phyloP scores from a whole-genome alignment of 352 stramenopile genomes.

The Lagenidium giganteum region DNA sequence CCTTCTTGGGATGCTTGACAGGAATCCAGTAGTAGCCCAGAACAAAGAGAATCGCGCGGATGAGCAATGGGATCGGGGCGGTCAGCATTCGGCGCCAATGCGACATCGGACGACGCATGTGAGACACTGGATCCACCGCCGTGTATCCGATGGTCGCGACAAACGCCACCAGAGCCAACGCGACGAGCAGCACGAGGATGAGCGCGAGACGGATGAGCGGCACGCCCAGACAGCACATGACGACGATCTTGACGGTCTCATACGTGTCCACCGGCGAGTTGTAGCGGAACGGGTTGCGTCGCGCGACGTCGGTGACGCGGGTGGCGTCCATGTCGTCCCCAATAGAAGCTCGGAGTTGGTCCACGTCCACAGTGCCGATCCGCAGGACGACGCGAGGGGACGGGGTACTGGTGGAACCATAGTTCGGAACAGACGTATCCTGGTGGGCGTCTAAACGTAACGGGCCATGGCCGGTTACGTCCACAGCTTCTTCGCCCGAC shows the following conservation, averaged over 20 bases:
- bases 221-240: conserved; percentile 48
- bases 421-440: no score
- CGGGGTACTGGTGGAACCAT: no score
- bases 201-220: conserved; percentile 50
- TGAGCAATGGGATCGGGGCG: conserved; percentile 30
- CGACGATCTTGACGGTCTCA: conserved; percentile 49
- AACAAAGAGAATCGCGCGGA: conserved; percentile 47
- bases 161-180: conserved; percentile 34
- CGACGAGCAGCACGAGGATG: conserved; percentile 25
- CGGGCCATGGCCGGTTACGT: no score
- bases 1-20: conserved; percentile 26
- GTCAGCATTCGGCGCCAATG: conserved; percentile 34
- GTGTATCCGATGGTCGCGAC: conserved; percentile 48
- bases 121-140: conserved; percentile 27
- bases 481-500: no score
- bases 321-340: not conserved
- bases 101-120: conserved; percentile 22
- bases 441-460: no score
- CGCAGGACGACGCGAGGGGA: no score
- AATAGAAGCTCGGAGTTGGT: no score
- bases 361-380: no score
- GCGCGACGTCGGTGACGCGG: not conserved
- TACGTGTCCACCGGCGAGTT: conserved; percentile 44
- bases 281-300: conserved; percentile 58
- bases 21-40: conserved; percentile 68